phyloP scores from a whole-genome alignment of 2,329 filamentous ascomycete species.

The Cladosporium sphaerospermum region DNA sequence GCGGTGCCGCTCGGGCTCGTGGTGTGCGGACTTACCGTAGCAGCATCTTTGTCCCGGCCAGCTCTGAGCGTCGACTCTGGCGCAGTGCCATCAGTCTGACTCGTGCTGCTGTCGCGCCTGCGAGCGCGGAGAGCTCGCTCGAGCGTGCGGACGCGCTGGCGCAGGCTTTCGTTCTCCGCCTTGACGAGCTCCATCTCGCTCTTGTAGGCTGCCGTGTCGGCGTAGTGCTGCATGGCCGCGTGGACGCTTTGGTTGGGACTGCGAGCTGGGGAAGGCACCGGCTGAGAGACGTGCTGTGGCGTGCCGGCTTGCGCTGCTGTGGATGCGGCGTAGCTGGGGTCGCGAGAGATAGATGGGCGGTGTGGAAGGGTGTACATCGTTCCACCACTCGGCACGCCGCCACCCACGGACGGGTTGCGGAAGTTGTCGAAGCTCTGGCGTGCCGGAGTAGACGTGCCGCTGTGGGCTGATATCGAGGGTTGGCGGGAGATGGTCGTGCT shows the following conservation, averaged over 20 bases:
- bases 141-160: slow-evolving; percentile 42
- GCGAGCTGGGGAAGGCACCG: slow-evolving; percentile 18
- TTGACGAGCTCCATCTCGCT: slow-evolving; percentile 45
- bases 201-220: slow-evolving; percentile 39
- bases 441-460: slow-evolving; percentile 30
- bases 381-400: slow-evolving; percentile 2
- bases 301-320: slow-evolving; percentile 23
- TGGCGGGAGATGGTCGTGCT: slow-evolving; percentile 25
- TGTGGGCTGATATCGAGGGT: slow-evolving; percentile 27
- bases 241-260: slow-evolving; percentile 17
- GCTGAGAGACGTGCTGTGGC: slow-evolving; percentile 16
- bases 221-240: slow-evolving; percentile 24
- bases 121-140: slow-evolving; percentile 37
- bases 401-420: slow-evolving; percentile 10
- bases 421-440: slow-evolving; percentile 26
- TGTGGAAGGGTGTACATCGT: slow-evolving; percentile 25
- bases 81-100: neutral
- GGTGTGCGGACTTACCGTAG: neutral
- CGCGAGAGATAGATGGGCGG: slow-evolving; percentile 28
- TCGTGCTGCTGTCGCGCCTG: slow-evolving; percentile 24
- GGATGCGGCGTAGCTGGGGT: slow-evolving; percentile 24
- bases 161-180: slow-evolving; percentile 43
- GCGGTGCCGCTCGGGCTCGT: neutral
- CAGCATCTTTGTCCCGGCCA: neutral
- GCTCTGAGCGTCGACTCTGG: slow-evolving; percentile 22